Base-by-base conservation (phyloP, 1,284 basidiomycete genomes). In the Stygiomarasmius scandens region DNA sequence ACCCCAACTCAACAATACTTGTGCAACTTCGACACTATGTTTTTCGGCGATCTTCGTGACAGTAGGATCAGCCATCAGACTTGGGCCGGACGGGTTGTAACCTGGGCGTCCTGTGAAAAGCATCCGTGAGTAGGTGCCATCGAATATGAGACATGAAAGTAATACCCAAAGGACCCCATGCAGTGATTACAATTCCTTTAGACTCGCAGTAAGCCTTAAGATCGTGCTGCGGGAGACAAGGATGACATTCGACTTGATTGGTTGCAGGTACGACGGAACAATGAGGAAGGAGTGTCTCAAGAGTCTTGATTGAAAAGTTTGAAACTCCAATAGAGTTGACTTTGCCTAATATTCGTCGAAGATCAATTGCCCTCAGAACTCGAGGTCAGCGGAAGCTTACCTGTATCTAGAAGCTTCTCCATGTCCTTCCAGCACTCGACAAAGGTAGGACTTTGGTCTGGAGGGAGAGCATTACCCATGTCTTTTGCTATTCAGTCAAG, bases 261-360 rank as follows among this genome's bases (percentile, higher is more conserved):
- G 27, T 41, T 8, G 24, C 52, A 45, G 56, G 56, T 27, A 34
- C 19, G 24, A 55, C 27, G 5, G 54, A 43, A 24, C 54, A 56
- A 16, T 51, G 48, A 11, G 48, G 10, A 6, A 83, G 70, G 4
- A 82, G 69, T 20, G 68, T 62, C 27, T 70, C 69, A 29, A 86
- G 71, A 20, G 74, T 77, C 70, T 83, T 80, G 60, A 84, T 76
- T 54, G 82, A 84, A 69, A 89, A 88, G 74, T 90, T 90, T 49
- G 84, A 87, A 23, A 90, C 79, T 22, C 87, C 87, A 61, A 90
- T 87, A 27, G 80, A 71, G 64, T 80, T 82, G 52, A 83, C 78
- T 71, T 85, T 71, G 22, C 71, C 72, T 67, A 54, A 2, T 9
- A 8, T 23, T 68, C 11, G 6, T 43, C 24, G 27, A 12, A 32